Evolutionary conservation across 2,329 filamentous ascomycete genomes (phyloP).

Genomic region (Aspergillus calidoustus): DNA sequence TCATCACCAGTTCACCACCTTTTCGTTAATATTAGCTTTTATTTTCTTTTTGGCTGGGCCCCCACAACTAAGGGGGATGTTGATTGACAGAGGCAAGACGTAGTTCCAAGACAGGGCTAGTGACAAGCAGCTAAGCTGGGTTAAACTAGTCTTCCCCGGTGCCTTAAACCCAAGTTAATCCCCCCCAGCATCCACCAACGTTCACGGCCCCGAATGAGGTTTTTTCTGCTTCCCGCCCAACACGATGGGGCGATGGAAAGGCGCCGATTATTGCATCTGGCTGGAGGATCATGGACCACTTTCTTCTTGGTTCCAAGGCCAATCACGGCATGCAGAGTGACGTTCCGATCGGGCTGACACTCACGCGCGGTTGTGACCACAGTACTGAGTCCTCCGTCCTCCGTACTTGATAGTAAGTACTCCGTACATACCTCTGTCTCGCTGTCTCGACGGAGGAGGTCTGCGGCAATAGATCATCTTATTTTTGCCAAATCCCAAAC

Average conservation of each 20-base stretch:
- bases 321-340: slow-evolving; percentile 25
- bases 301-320: slow-evolving; percentile 18
- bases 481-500: too few species aligned
- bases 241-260: slow-evolving; percentile 20
- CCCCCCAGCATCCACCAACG: neutral
- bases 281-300: slow-evolving; percentile 13
- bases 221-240: slow-evolving; percentile 17
- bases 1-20: neutral
- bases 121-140: slow-evolving; percentile 7
- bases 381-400: too few species aligned
- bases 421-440: slow-evolving; percentile 5
- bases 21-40: neutral
- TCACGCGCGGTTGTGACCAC: neutral
- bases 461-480: neutral
- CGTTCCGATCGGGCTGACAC: slow-evolving; percentile 25
- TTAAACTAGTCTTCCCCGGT: slow-evolving; percentile 6
- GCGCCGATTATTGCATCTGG: slow-evolving; percentile 17
- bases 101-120: slow-evolving; percentile 3
- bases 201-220: neutral
- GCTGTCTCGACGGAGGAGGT: neutral
- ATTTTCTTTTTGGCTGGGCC: neutral
- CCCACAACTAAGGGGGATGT: slow-evolving; percentile 5
- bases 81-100: slow-evolving; percentile 9
- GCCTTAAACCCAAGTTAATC: neutral
- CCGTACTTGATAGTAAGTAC: slow-evolving; percentile 7